Conservation (phyloP, 805 yeast genomes). For the Citeromyces nyonsensis region DNA sequence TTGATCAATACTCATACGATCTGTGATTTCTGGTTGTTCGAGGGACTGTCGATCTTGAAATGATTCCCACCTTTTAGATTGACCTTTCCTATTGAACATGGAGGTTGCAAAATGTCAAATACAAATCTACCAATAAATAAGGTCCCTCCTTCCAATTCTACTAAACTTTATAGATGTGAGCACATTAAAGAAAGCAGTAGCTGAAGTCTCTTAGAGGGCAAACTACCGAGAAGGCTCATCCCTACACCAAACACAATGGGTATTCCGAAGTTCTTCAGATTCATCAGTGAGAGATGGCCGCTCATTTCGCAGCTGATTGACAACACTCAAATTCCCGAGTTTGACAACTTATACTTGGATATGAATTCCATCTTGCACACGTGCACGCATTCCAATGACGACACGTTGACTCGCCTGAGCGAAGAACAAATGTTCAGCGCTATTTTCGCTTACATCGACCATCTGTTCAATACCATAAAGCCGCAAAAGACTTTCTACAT, state of each 20-base stretch:
- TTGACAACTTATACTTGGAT: constrained; percentile 87
- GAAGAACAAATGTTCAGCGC: constrained; percentile 89
- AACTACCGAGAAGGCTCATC: no score
- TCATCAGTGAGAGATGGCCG: constrained; percentile 98
- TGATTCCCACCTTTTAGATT: no score
- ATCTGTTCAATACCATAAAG: constrained; percentile 71
- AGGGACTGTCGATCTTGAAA: no score
- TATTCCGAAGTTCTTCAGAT: constrained; percentile 93
- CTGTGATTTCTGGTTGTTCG: no score
- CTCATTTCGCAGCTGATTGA: constrained; percentile 76
- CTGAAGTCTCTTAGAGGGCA: no score
- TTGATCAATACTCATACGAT: no score
- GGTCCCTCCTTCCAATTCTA: no score
- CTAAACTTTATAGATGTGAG: no score
- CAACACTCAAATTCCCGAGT: constrained; percentile 77
- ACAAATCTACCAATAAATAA: no score
- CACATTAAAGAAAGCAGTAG: no score
- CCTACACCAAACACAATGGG: constrained; percentile 29
- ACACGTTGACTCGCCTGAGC: constrained; percentile 43
- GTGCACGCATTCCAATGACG: constrained; percentile 77
- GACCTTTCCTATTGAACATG: no score
- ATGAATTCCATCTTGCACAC: constrained; percentile 95
- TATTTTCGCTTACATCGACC: constrained; percentile 91
- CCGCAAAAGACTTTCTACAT: constrained; percentile 81
- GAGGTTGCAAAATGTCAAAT: no score